Evolutionary conservation across 352 stramenopile species (phyloP).

Genomic region (Phytophthora vignae): DNA sequence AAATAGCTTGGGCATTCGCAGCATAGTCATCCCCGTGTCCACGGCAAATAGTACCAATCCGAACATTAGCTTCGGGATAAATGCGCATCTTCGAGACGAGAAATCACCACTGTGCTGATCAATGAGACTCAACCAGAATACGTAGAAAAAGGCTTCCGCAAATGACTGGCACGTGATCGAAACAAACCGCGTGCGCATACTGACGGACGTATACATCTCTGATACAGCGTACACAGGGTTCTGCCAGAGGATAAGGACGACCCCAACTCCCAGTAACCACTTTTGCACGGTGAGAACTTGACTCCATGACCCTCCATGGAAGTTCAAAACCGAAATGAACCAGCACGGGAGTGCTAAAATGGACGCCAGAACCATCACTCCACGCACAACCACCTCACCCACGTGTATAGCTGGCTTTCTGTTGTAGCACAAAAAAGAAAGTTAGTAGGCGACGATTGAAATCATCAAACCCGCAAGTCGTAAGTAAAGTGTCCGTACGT

Average conservation of each 20-base stretch:
- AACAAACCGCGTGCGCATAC: slow-evolving; percentile 69
- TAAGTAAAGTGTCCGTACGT: slow-evolving; percentile 52
- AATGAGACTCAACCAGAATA: slow-evolving; percentile 85
- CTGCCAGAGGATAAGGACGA: slow-evolving; percentile 85
- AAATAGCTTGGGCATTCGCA: slow-evolving; percentile 74
- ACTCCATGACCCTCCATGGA: slow-evolving; percentile 56
- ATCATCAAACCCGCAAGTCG: neutral
- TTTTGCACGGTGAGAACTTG: slow-evolving; percentile 73
- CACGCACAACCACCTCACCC: slow-evolving; percentile 75
- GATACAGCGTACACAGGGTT: slow-evolving; percentile 80
- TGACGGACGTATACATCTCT: slow-evolving; percentile 63
- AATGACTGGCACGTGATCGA: slow-evolving; percentile 75
- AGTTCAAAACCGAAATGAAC: slow-evolving; percentile 72
- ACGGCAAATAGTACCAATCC: slow-evolving; percentile 52
- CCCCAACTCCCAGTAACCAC: slow-evolving; percentile 70
- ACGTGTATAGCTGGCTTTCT: slow-evolving; percentile 77
- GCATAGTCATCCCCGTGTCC: slow-evolving; percentile 65
- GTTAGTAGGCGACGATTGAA: neutral
- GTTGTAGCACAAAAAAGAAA: slow-evolving; percentile 7
- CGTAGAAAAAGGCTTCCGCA: slow-evolving; percentile 78
- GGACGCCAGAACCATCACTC: slow-evolving; percentile 60
- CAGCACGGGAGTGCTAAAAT: slow-evolving; percentile 77
- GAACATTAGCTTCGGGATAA: slow-evolving; percentile 42
- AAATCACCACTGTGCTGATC: slow-evolving; percentile 71
- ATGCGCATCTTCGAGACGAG: slow-evolving; percentile 30